Evolutionary conservation across 345 rosid species (phyloP).

Genomic region (Odontarrhena argentea): DNA sequence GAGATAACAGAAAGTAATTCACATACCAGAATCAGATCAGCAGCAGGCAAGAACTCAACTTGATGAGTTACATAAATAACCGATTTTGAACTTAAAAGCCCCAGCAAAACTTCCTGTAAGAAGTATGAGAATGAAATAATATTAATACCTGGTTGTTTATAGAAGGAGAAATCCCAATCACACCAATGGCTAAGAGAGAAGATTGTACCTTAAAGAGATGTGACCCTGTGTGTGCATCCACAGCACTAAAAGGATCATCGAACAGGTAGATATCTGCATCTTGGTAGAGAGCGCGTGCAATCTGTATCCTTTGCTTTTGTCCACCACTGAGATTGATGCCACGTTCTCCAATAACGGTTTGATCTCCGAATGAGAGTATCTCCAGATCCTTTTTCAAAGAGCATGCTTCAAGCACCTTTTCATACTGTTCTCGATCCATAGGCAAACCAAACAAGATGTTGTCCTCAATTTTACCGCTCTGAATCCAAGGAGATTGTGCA

Average conservation of each 20-base stretch:
- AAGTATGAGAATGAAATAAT: constrained; percentile 18
- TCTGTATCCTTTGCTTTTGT: constrained; percentile 82
- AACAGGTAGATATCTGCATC: constrained; percentile 82
- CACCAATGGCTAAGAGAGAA: constrained; percentile 4
- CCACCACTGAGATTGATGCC: constrained; percentile 91
- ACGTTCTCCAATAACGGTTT: constrained; percentile 80
- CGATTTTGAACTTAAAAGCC: constrained; percentile 54
- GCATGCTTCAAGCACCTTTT: constrained; percentile 70
- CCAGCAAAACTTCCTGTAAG: constrained; percentile 64
- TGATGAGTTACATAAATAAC: constrained; percentile 85
- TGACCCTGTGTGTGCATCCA: constrained; percentile 88
- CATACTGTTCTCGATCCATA: constrained; percentile 70
- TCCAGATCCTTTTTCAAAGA: constrained; percentile 69
- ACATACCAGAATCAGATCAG: constrained; percentile 76
- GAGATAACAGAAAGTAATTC: constrained; percentile 14
- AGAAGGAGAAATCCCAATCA: constrained; percentile 3
- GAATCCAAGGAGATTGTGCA: constrained; percentile 91
- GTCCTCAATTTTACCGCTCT: constrained; percentile 77
- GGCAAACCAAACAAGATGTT: constrained; percentile 77
- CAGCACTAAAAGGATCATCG: constrained; percentile 93
- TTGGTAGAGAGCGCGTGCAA: constrained; percentile 87
- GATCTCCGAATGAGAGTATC: constrained; percentile 75
- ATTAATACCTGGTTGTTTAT: background rate
- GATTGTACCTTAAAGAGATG: constrained; percentile 70
- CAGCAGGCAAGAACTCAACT: constrained; percentile 78